phyloP scores from a whole-genome alignment of 768 basidiomycete species.

The Artomyces pyxidatus region DNA sequence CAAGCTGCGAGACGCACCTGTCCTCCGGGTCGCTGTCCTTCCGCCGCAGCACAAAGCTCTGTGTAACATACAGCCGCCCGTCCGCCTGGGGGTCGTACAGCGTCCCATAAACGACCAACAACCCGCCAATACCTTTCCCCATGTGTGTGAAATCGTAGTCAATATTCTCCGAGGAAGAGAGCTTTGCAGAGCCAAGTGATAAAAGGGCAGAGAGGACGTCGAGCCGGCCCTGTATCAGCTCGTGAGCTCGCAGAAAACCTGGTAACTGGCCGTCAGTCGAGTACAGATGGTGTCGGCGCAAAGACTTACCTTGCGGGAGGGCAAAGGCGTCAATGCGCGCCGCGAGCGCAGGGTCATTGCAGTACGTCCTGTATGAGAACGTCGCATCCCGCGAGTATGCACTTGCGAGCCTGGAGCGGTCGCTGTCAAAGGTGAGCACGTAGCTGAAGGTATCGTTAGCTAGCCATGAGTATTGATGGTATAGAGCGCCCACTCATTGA shows the following conservation, averaged over 20 bases:
- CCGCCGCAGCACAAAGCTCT: conserved; percentile 8
- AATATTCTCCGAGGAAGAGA: background rate
- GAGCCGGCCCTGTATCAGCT: background rate
- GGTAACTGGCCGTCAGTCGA: no score
- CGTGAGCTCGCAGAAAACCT: background rate
- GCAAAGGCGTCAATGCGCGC: background rate
- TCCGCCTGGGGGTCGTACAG: background rate
- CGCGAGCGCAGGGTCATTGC: background rate
- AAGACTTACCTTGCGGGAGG: background rate
- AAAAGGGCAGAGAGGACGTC: background rate
- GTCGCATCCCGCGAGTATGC: conserved; percentile 4
- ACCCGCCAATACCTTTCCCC: background rate
- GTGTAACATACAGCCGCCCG: background rate
- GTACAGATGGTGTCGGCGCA: no score
- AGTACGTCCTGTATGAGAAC: conserved; percentile 7
- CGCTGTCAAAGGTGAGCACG: conserved; percentile 6
- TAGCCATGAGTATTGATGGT: conserved; percentile 1
- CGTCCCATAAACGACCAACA: conserved; percentile 6
- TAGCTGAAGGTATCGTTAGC: conserved; percentile 9
- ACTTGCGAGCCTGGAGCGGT: conserved; percentile 3
- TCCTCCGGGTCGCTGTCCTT: background rate
- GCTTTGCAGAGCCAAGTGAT: background rate
- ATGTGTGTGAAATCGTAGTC: conserved; percentile 8
- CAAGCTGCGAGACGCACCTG: background rate
- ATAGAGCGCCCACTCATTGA: background rate